Evolutionary conservation across 495 filamentous ascomycete genomes (phyloP), one percentile per base, ranked within the genome.

Genomic region (Penicillium roqueforti): DNA sequence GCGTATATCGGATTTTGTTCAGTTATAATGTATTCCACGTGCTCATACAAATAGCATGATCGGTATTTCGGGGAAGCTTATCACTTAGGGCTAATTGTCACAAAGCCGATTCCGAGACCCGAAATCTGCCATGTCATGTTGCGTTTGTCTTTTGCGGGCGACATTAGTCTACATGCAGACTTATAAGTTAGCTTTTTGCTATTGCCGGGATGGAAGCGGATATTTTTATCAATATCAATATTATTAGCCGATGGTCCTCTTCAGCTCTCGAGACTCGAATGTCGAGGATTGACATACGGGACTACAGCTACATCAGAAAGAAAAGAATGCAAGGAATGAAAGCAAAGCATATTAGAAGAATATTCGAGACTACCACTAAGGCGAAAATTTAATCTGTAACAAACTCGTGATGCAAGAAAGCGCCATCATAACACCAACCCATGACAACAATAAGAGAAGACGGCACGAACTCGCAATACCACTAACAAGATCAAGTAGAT

Each of bases 341-440:
- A 47, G 18, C 10, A 22, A 47, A 22, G 18, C 29, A 45, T 29
- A 29, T 45, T 44, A 47, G 7, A 32, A 32, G 8, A n/a, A 36
- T 44, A 43, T 22, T 36, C 4, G 10, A 54, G 20, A 34, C 22
- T 39, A 54, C 20, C 26, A 32, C 41, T 46, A 39, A 51, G 38
- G 6, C 19, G 23, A 44, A 7, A 54, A 39, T 16, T 5, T 37
- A 39, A 23, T 16, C 32, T 19, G 19, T 36, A 25, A 54, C 19
- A 47, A 23, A 47, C 32, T 38, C 43, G 51, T 32, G 20, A 56
- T 51, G 47, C 43, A 47, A 62, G 26, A 37, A 38, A 53, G 46
- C 58, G 51, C 64, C 61, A 25, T 47, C 47, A 44, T 44, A 61
- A 65, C 61, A 47, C 61, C 64, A 28, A 62, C 58, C 64, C 54